Evolutionary conservation across 1,284 basidiomycete genomes (phyloP).

Genomic region (Pterulicium gracile): DNA sequence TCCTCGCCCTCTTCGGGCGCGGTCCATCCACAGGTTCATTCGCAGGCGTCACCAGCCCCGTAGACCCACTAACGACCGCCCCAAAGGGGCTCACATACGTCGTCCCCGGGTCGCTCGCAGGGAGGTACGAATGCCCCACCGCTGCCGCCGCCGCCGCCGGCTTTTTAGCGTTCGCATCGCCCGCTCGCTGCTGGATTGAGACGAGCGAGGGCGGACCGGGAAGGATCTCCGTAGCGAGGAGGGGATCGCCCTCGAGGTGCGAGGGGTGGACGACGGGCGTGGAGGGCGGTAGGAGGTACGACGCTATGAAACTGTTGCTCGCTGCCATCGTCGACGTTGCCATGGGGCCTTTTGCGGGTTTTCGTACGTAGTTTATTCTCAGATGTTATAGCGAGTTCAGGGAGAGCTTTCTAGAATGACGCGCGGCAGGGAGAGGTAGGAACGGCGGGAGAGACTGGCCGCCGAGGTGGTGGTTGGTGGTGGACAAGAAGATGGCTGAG

Average conservation of each 20-base stretch:
- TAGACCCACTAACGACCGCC: slow-evolving; percentile 44
- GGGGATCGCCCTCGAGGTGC: slow-evolving; percentile 67
- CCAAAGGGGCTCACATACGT: slow-evolving; percentile 66
- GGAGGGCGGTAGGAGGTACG: background rate
- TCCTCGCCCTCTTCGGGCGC: slow-evolving; percentile 58
- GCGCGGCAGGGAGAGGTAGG: too few species aligned
- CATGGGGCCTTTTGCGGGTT: too few species aligned
- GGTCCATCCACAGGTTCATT: slow-evolving; percentile 38
- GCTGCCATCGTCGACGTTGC: slow-evolving; percentile 37
- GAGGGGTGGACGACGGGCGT: slow-evolving; percentile 53
- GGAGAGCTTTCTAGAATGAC: too few species aligned
- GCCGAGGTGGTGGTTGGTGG: too few species aligned
- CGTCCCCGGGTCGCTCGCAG: slow-evolving; percentile 69
- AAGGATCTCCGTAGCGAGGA: slow-evolving; percentile 73
- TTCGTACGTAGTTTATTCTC: too few species aligned
- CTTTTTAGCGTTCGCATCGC: slow-evolving; percentile 70
- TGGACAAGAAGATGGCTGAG: too few species aligned
- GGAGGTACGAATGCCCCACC: slow-evolving; percentile 70
- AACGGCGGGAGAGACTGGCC: too few species aligned
- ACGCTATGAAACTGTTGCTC: too few species aligned
- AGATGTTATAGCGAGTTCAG: too few species aligned
- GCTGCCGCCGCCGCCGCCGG: slow-evolving; percentile 25
- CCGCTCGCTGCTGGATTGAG: slow-evolving; percentile 50
- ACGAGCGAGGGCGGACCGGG: slow-evolving; percentile 67
- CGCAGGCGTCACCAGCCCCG: background rate